Conservation (phyloP, 208 protist species). For the Leishmania gerbilli region DNA sequence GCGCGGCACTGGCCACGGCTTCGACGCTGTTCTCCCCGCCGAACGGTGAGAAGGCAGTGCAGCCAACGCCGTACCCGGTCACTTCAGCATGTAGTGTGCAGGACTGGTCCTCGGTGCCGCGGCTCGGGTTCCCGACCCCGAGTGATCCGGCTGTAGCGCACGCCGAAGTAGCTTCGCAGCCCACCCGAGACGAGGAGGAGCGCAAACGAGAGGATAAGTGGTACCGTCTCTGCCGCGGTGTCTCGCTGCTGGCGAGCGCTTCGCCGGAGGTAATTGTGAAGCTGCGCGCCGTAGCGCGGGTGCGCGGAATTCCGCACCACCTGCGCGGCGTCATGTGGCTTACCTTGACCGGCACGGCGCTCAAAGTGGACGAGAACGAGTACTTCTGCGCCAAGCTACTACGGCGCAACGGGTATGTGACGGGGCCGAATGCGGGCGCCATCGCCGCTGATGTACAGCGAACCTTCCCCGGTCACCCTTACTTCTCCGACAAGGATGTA, state of each 20-base stretch:
- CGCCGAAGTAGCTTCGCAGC: conserved; percentile 31
- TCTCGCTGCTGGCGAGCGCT: conserved; percentile 53
- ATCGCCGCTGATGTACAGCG: conserved; percentile 71
- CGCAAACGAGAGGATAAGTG: conserved; percentile 56
- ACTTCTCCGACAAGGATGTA: conserved; percentile 60
- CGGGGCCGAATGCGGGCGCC: conserved; percentile 35
- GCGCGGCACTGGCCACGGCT: neutral
- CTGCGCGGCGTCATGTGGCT: conserved; percentile 72
- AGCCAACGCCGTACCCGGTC: conserved; percentile 40
- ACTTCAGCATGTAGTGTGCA: conserved; percentile 40
- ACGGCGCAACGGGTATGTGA: conserved; percentile 50
- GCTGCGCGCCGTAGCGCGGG: conserved; percentile 39
- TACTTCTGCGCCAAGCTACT: conserved; percentile 68
- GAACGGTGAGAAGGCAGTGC: neutral
- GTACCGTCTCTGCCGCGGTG: conserved; percentile 42
- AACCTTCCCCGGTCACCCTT: conserved; percentile 72
- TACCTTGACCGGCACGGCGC: conserved; percentile 61
- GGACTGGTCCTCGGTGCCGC: conserved; percentile 55
- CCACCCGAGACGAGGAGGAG: conserved; percentile 27
- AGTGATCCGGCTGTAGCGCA: conserved; percentile 10
- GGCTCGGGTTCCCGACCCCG: conserved; percentile 51
- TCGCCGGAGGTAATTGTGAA: conserved; percentile 31
- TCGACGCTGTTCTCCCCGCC: neutral
- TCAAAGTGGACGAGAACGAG: conserved; percentile 76
- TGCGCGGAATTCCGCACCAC: conserved; percentile 47